Evolutionary conservation across 192 early-diverging fungal species (phyloP), one percentile per base, ranked within the genome.

Genomic region (Coemansia interrupta): DNA sequence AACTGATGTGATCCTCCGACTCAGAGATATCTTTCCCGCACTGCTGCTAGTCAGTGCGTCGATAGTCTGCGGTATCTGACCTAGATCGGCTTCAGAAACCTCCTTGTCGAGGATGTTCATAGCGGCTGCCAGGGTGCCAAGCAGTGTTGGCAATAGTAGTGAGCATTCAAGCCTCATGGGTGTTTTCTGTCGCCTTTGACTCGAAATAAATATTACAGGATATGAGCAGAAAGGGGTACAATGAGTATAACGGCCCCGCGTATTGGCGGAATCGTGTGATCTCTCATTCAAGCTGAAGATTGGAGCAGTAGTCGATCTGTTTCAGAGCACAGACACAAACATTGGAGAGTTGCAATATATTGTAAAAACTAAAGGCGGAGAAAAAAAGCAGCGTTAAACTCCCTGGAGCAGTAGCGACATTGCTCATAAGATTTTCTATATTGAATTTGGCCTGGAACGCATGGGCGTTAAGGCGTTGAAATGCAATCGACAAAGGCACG

Each of bases 1-100:
- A 14, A 63, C 71, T 4, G 64, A 73, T 0, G 61, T 47, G 20
- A 73, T 73, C 8, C 71, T 64, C 13, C 64, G 56, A 32, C 42
- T 67, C 1, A 73, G 60, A 9, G 42, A 20, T 9, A 73, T 48
- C 28, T 51, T 44, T 28, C 53, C 61, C 4, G 42, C 24, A 26
- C 36, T 49, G 9, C 32, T 38, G 15, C 32, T 54, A 3, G 29
- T 12, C 11, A 73, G 42, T 0, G 40, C 55, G 0, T 28, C 4
- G 18, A 73, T 53, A 15, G 60, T 43, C 17, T 4, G 17, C 3
- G 63, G 63, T 18, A 64, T 38, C 22, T 58, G 54, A 40, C 29
- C 8, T 11, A 58, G 20, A 19, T 64, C 63, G 2, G 45, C 12
- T 7, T 52, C 49, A 18, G 54, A 30, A 1, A 54, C 54, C 19